A percentile compares a stretch with the other conserved stretches of the same genome.
These are phyloP conservation scores for Stachybotrys chartarum DNA, from an alignment of 2,329 filamentous ascomycete species.

Conservation along the genomic window DNA sequence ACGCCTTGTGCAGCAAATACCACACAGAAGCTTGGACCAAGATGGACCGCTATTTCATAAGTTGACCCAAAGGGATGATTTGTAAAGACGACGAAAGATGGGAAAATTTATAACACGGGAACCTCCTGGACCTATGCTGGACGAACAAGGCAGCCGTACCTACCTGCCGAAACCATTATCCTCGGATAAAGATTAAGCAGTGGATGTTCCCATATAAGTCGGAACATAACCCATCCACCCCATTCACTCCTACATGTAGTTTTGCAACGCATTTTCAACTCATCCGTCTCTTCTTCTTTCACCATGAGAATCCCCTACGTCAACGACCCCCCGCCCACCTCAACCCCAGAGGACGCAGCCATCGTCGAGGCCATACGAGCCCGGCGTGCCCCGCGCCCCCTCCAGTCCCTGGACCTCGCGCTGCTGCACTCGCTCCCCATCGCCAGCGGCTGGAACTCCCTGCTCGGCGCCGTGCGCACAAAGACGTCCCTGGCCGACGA, in stretches of 20 bases:
- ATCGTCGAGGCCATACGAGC: constrained; percentile 58
- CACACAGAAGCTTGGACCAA: no score
- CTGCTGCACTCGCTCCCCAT: constrained; percentile 68
- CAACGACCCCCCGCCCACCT: constrained; percentile 39
- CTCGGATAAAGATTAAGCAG: neutral
- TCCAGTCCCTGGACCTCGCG: constrained; percentile 69
- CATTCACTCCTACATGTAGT: neutral
- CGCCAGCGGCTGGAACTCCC: constrained; percentile 69
- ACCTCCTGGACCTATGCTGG: no score
- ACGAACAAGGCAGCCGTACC: no score
- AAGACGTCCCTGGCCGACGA: constrained; percentile 41
- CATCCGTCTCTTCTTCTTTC: neutral
- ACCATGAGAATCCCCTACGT: constrained; percentile 64
- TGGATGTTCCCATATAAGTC: no score
- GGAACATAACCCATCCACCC: neutral
- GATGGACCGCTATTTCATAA: no score
- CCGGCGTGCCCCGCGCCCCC: constrained; percentile 60
- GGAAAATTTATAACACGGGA: no score
- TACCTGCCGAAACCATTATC: neutral
- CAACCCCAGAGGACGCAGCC: constrained; percentile 38
- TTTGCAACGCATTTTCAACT: neutral
- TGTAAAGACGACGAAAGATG: no score
- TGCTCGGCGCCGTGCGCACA: constrained; percentile 57
- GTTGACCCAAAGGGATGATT: no score
- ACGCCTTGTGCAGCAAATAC: no score